phyloP scores from a whole-genome alignment of 23 red algal genomes.

The Cyanidioschyzon merolae region DNA sequence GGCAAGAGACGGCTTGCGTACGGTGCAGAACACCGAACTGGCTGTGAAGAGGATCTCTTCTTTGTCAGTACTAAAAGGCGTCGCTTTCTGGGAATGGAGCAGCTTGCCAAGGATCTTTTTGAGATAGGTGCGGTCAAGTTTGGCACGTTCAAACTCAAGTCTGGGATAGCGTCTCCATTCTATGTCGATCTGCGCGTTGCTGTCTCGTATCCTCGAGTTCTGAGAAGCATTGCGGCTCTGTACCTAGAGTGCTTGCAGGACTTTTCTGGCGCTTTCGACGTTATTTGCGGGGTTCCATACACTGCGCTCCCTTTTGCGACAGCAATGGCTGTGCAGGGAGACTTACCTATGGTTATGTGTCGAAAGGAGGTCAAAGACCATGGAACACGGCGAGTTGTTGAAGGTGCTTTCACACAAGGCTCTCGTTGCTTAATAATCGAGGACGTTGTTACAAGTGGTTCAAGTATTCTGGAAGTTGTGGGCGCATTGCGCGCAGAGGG shows the following conservation, averaged over 20 bases:
- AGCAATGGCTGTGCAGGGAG: conserved; percentile 34
- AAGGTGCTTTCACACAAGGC: conserved; percentile 40
- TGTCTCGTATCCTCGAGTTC: conserved; percentile 54
- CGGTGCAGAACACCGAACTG: no score
- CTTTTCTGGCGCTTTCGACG: conserved; percentile 24
- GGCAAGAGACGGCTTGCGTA: no score
- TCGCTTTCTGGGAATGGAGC: background rate
- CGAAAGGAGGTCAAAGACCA: conserved; percentile 85
- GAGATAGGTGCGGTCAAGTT: conserved; percentile 82
- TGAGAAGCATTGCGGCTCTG: conserved; percentile 27
- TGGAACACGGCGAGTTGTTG: conserved; percentile 73
- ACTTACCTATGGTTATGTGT: conserved; percentile 67
- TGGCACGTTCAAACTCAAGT: conserved; percentile 83
- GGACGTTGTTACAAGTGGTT: conserved; percentile 77
- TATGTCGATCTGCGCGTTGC: conserved; percentile 89
- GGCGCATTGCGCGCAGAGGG: conserved; percentile 34
- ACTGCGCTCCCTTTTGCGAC: conserved; percentile 98
- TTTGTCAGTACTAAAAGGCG: no score
- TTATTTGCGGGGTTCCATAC: conserved; percentile 91
- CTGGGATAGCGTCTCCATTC: conserved; percentile 74
- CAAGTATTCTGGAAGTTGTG: conserved; percentile 86
- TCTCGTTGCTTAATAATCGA: conserved; percentile 56
- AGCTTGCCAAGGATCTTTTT: conserved; percentile 27
- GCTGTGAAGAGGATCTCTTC: no score
- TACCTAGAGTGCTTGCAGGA: conserved; percentile 13